Conservation (phyloP, 768 basidiomycete genomes). For the Butyriboletus loyo region DNA sequence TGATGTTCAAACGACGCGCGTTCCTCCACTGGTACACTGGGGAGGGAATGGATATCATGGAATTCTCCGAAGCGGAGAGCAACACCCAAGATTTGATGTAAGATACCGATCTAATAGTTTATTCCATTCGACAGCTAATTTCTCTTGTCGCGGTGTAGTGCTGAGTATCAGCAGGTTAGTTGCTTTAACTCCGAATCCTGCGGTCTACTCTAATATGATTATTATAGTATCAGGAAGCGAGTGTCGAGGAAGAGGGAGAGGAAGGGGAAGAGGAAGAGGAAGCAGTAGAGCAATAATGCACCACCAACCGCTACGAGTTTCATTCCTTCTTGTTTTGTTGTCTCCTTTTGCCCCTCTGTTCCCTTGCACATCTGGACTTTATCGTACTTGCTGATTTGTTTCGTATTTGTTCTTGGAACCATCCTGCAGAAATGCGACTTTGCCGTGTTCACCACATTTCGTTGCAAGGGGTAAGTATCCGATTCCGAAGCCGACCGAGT, state of each 20-base stretch:
- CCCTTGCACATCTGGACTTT: slow-evolving; percentile 1
- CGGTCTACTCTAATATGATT: neutral
- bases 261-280: slow-evolving; percentile 32
- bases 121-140: slow-evolving; percentile 1
- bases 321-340: neutral
- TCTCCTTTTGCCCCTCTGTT: slow-evolving; percentile 1
- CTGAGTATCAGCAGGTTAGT: slow-evolving; percentile 85
- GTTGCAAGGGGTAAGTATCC: neutral
- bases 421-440: neutral
- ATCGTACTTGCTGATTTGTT: slow-evolving; percentile 17
- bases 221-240: slow-evolving; percentile 60
- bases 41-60: slow-evolving; percentile 84
- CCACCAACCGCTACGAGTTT: neutral
- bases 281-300: slow-evolving; percentile 30
- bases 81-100: slow-evolving; percentile 79
- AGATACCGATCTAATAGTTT: slow-evolving; percentile 29
- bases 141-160: slow-evolving; percentile 39
- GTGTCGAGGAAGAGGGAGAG: slow-evolving; percentile 42
- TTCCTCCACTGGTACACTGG: slow-evolving; percentile 91
- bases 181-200: neutral
- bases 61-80: slow-evolving; percentile 87
- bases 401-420: slow-evolving; percentile 15
- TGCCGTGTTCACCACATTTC: neutral
- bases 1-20: slow-evolving; percentile 82
- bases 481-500: no score